Conservation (phyloP, 441 rosid genomes). For the Geranium incanum region DNA sequence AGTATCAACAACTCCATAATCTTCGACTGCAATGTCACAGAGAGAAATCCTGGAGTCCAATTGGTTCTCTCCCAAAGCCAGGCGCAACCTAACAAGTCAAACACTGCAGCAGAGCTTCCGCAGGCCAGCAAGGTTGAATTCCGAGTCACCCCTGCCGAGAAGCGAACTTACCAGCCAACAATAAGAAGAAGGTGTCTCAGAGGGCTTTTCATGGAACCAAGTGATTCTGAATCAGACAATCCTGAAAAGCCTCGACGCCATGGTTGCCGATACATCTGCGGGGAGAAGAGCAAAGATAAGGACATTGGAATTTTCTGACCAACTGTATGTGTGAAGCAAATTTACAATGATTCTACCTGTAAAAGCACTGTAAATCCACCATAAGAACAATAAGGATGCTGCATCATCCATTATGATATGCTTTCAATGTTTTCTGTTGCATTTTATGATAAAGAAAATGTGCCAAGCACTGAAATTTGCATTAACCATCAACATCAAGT, state of each 20-base stretch:
- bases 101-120: conserved; percentile 20
- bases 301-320: conserved; percentile 28
- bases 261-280: conserved; percentile 54
- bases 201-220: conserved; percentile 70
- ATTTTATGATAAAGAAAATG: conserved; percentile 18
- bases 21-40: conserved; percentile 46
- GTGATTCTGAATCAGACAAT: conserved; percentile 58
- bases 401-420: conserved; percentile 19
- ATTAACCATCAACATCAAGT: conserved; percentile 12
- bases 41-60: conserved; percentile 62
- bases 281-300: conserved; percentile 34
- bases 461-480: conserved; percentile 12
- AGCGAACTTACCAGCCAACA: conserved; percentile 45
- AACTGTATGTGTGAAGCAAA: neutral
- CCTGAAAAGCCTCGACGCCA: conserved; percentile 64
- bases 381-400: neutral
- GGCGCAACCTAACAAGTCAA: conserved; percentile 25
- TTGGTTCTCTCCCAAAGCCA: conserved; percentile 26
- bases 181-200: conserved; percentile 66
- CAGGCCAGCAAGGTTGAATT: conserved; percentile 38
- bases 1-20: conserved; percentile 62
- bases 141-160: conserved; percentile 35
- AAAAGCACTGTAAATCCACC: neutral
- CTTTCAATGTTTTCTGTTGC: conserved; percentile 6
- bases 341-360: neutral